A percentile compares a stretch with the other conserved stretches of the same genome.
Conservation (phyloP, 176 grass and related monocot genomes). For the Musa acuminata region DNA sequence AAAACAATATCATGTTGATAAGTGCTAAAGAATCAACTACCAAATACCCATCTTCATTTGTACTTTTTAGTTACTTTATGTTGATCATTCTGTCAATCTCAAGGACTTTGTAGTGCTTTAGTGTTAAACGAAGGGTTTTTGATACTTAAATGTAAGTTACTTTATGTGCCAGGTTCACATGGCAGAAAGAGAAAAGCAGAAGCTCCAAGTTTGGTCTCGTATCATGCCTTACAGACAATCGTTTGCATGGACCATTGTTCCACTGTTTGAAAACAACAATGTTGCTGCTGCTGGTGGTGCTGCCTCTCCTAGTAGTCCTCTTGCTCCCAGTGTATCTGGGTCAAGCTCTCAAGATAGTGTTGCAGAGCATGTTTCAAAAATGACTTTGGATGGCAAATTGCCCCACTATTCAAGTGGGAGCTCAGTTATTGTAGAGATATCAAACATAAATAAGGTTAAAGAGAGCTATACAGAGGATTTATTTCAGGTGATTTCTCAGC, state of each 20-base stretch:
- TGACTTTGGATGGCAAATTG: constrained; percentile 71
- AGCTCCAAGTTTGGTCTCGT: constrained; percentile 93
- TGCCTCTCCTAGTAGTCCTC: constrained; percentile 80
- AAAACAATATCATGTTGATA: neutral
- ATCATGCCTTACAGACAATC: constrained; percentile 86
- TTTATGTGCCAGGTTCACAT: constrained; percentile 65
- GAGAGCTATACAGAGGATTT: constrained; percentile 96
- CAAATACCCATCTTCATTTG: neutral
- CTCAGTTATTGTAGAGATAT: constrained; percentile 84
- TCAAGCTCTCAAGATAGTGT: constrained; percentile 78
- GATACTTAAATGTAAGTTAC: constrained; percentile 17
- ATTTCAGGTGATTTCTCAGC: constrained; percentile 55
- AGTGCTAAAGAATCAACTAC: neutral
- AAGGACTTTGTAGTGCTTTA: neutral
- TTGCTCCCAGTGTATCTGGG: constrained; percentile 63
- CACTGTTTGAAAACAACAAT: constrained; percentile 78
- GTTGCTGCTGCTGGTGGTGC: constrained; percentile 40
- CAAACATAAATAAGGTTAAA: constrained; percentile 98
- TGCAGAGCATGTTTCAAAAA: constrained; percentile 76
- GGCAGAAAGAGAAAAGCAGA: constrained; percentile 92
- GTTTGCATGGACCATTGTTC: constrained; percentile 94
- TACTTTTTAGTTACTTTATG: neutral
- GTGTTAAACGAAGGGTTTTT: constrained; percentile 1
- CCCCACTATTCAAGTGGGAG: constrained; percentile 82
- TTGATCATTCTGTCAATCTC: neutral